Evolutionary conservation across 2,329 filamentous ascomycete species (phyloP), one percentile per base, ranked within the genome.

Genomic region (Ceratocystiopsis sp.): DNA sequence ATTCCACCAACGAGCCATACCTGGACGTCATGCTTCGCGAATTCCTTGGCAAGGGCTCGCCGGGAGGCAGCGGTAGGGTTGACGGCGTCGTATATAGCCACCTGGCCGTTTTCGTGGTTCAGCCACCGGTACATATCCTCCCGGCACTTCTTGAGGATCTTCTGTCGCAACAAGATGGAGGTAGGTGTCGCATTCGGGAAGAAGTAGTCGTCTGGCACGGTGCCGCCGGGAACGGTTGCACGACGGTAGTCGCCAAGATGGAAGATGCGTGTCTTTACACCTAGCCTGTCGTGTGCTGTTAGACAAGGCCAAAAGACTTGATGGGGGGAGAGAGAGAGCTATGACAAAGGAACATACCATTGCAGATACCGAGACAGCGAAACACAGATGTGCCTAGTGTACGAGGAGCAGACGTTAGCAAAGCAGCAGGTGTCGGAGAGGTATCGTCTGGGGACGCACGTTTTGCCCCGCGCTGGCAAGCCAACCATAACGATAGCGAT

Each of bases 401-500:
- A 29, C 6, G 25, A 11, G 10, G 25, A 29, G 7, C 25, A 29
- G 7, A 40, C 8, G 38, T 15, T 7, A 16, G 19, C 37, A 25
- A 6, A 32, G 45, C 46, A 32, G 45, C 46, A 37, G 21, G 32
- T 8, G 10, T 8, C 18, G 8, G 18, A 16, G 17, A 17, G 2
- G 16, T 4, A 29, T 29, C 21, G 8, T 8, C 11, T 29, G 35
- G 16, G 38, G 38, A 66, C 79, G 59, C 62, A 85, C 72, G 91
- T 98, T 65, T 98, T 98, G 48, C 91, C 91, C 55, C 91, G 79
- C 35, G 91, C 91, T 37, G 91, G 91, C 29, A 95, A 74, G 19
- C 91, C 91, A 51, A 96, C 91, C 59, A 94, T 95, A 50, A 91
- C 89, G 54, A 98, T 96, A 40, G 89, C 89, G 58, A 98, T 98